A percentile compares a stretch with the other conserved stretches of the same genome.
phyloP scores from a whole-genome alignment of 2,329 filamentous ascomycete genomes.

The Lasiodiplodia gonubiensis region DNA sequence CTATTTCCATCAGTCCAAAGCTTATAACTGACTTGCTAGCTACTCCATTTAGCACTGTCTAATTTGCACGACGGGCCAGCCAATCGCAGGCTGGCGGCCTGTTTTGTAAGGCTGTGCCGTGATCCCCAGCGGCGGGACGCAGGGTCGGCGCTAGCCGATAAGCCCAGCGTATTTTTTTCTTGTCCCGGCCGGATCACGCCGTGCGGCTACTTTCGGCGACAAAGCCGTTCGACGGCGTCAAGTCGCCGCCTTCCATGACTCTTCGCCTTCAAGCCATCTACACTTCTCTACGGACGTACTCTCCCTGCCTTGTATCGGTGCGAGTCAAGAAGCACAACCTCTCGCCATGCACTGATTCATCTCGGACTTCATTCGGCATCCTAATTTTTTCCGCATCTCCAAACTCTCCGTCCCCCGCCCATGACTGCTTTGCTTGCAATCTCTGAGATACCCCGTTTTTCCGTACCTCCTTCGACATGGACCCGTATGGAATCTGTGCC shows the following conservation, averaged over 20 bases:
- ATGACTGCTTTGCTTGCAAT: neutral
- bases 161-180: neutral
- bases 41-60: neutral
- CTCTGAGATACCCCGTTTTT: neutral
- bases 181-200: neutral
- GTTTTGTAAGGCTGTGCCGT: neutral
- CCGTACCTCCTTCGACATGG: slow-evolving; percentile 19
- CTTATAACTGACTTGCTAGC: no score
- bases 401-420: neutral
- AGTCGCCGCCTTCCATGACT: no score
- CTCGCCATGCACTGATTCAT: slow-evolving; percentile 3
- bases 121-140: neutral
- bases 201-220: neutral
- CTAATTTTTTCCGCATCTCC: neutral
- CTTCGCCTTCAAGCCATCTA: no score
- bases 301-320: neutral
- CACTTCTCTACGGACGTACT: no score
- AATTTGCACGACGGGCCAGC: neutral
- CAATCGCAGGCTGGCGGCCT: neutral
- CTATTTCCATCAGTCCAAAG: no score
- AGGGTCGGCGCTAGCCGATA: slow-evolving; percentile 3
- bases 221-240: neutral
- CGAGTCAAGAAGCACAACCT: neutral
- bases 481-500: slow-evolving; percentile 10
- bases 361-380: slow-evolving; percentile 16